phyloP scores from a whole-genome alignment of 2,329 filamentous ascomycete genomes.

The Colletotrichum spinosum region DNA sequence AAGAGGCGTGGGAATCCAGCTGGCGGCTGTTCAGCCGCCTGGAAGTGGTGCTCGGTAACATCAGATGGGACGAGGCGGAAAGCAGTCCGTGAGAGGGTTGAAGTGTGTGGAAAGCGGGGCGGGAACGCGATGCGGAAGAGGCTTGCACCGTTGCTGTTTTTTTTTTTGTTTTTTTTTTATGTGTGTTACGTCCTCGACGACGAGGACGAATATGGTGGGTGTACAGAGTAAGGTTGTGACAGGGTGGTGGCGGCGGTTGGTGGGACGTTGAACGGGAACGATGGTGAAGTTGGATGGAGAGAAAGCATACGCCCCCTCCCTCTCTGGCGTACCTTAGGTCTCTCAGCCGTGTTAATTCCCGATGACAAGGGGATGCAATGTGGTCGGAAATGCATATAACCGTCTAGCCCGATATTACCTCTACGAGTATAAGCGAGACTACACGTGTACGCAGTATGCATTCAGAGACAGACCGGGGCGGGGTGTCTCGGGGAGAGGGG shows the following conservation, averaged over 20 bases:
- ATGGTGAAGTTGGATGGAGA: background rate
- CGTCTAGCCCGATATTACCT: conserved; percentile 4
- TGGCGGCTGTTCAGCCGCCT: conserved; percentile 19
- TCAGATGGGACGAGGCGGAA: conserved; percentile 19
- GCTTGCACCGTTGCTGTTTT: conserved; percentile 22
- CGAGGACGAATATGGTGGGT: conserved; percentile 12
- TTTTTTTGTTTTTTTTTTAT: too few relatives aligned
- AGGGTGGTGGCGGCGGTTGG: conserved; percentile 10
- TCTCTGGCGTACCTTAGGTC: background rate
- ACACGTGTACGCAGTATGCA: too few relatives aligned
- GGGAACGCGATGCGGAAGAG: conserved; percentile 17
- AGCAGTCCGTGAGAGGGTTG: conserved; percentile 8
- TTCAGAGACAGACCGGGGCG: too few relatives aligned
- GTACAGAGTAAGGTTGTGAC: conserved; percentile 3
- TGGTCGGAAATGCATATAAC: conserved; percentile 12
- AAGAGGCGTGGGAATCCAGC: too few relatives aligned
- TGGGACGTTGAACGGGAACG: background rate
- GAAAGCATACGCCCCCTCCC: conserved; percentile 18
- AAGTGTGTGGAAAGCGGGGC: conserved; percentile 11
- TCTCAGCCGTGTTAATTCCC: background rate
- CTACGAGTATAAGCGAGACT: background rate
- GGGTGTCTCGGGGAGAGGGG: background rate
- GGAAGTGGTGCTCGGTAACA: background rate
- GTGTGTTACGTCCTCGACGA: conserved; percentile 1
- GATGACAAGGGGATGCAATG: background rate